A percentile compares a stretch with the other conserved stretches of the same genome.
phyloP scores from a whole-genome alignment of 352 stramenopile species.

The Pythium volutum region DNA sequence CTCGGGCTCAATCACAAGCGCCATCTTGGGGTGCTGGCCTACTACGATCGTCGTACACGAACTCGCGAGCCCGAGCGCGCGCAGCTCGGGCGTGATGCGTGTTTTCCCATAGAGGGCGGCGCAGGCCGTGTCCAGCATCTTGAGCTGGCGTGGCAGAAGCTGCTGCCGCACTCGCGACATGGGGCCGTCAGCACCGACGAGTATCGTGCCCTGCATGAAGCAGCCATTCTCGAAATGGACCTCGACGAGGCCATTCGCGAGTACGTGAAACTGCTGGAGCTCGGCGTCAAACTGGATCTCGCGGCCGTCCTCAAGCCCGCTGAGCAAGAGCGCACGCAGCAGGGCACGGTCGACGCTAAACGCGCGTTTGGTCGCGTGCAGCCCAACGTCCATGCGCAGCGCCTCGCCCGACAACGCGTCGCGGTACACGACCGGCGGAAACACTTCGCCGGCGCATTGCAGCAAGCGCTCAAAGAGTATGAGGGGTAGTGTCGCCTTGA shows the following conservation, averaged over 20 bases:
- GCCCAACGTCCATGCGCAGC: background rate
- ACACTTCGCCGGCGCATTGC: slow-evolving; percentile 39
- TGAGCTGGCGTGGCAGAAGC: slow-evolving; percentile 41
- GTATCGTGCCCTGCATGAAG: slow-evolving; percentile 39
- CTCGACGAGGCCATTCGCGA: slow-evolving; percentile 44
- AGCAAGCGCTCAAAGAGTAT: slow-evolving; percentile 55
- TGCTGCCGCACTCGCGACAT: slow-evolving; percentile 57
- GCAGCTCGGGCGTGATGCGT: slow-evolving; percentile 42
- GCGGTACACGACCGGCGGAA: slow-evolving; percentile 45
- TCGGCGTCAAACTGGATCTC: slow-evolving; percentile 55
- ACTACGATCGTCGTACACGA: slow-evolving; percentile 49
- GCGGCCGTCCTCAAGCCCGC: slow-evolving; percentile 40
- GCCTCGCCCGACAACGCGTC: slow-evolving; percentile 32
- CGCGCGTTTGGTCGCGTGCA: slow-evolving; percentile 10
- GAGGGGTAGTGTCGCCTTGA: slow-evolving; percentile 41
- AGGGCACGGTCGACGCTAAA: slow-evolving; percentile 26
- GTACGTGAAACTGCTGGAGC: slow-evolving; percentile 42
- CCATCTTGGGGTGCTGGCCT: slow-evolving; percentile 42
- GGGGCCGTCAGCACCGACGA: slow-evolving; percentile 57
- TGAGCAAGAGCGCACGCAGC: slow-evolving; percentile 31
- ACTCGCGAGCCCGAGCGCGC: slow-evolving; percentile 37
- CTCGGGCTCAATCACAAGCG: slow-evolving; percentile 56
- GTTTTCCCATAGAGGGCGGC: slow-evolving; percentile 73
- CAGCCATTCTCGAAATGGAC: slow-evolving; percentile 54
- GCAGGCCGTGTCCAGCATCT: slow-evolving; percentile 58